Conservation (phyloP, 768 basidiomycete genomes). For the Naganishia kalamii region DNA sequence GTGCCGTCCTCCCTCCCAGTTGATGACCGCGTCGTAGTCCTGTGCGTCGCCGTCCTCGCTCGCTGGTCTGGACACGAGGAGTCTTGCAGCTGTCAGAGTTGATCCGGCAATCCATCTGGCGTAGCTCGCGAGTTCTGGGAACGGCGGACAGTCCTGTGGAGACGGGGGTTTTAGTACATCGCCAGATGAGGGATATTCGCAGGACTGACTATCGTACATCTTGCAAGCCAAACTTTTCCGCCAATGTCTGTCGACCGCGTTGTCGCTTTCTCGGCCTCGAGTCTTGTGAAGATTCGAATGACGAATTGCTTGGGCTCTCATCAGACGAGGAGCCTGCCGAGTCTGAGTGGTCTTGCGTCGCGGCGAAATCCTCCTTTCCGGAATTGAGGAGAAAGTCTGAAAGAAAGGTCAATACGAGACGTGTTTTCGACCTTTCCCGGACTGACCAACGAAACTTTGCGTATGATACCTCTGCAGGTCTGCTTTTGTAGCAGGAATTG, state of each 20-base stretch:
- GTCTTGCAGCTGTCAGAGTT: slow-evolving; percentile 64
- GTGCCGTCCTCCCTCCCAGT: slow-evolving; percentile 92
- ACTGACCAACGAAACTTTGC: slow-evolving; percentile 61
- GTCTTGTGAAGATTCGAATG: slow-evolving; percentile 21
- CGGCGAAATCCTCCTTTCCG: neutral
- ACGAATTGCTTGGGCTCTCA: slow-evolving; percentile 44
- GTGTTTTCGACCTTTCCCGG: neutral
- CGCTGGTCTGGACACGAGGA: slow-evolving; percentile 50
- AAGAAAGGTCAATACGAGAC: neutral
- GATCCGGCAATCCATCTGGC: slow-evolving; percentile 68
- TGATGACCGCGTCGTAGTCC: slow-evolving; percentile 58
- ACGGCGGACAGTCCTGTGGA: slow-evolving; percentile 68
- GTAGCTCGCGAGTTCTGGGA: slow-evolving; percentile 63
- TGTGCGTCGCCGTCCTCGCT: slow-evolving; percentile 36
- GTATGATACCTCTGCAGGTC: slow-evolving; percentile 67
- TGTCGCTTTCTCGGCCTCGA: neutral
- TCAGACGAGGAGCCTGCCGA: slow-evolving; percentile 58
- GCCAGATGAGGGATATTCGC: neutral
- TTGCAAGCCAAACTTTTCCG: slow-evolving; percentile 2
- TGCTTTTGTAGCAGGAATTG: slow-evolving; percentile 54
- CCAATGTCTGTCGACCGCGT: neutral
- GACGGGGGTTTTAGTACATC: neutral
- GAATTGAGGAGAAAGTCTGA: neutral
- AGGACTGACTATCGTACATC: slow-evolving; percentile 11
- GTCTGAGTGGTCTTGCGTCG: neutral